These are phyloP conservation scores for Quercus mongolica DNA, from an alignment of 306 rosid species.

Conservation along the genomic window DNA sequence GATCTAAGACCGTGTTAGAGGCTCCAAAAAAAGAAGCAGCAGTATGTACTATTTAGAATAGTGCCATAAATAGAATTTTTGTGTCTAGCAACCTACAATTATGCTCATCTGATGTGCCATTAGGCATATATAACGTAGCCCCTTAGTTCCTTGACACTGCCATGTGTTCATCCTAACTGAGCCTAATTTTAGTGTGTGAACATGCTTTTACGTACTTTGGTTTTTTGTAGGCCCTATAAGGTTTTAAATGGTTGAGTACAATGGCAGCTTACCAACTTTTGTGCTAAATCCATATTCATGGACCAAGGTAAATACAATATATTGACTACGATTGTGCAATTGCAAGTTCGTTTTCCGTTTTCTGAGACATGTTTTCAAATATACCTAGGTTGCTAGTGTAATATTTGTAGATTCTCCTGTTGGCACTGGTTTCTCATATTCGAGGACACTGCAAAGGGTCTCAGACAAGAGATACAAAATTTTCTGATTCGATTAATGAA, in stretches of 20 bases:
- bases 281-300: slow-evolving; percentile 25
- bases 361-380: not conserved
- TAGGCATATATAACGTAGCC: not conserved
- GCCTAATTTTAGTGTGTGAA: too few species aligned
- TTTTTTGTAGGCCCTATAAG: slow-evolving; percentile 22
- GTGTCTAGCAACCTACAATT: too few species aligned
- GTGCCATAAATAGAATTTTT: too few species aligned
- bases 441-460: slow-evolving; percentile 8
- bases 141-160: not conserved
- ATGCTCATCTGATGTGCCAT: not conserved
- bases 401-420: slow-evolving; percentile 31
- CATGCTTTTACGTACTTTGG: not conserved
- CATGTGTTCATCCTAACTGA: not conserved
- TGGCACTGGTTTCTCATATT: slow-evolving; percentile 33
- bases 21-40: too few species aligned
- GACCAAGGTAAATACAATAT: slow-evolving; percentile 26
- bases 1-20: too few species aligned
- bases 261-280: slow-evolving; percentile 32
- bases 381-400: slow-evolving; percentile 20
- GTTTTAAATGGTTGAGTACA: slow-evolving; percentile 25
- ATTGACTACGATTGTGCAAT: not conserved
- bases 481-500: not conserved
- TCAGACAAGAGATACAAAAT: not conserved
- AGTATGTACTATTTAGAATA: too few species aligned
- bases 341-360: not conserved